These are phyloP conservation scores for Aspergillus pseudoterreus DNA, from an alignment of 2,329 filamentous ascomycete species.

Conservation along the genomic window DNA sequence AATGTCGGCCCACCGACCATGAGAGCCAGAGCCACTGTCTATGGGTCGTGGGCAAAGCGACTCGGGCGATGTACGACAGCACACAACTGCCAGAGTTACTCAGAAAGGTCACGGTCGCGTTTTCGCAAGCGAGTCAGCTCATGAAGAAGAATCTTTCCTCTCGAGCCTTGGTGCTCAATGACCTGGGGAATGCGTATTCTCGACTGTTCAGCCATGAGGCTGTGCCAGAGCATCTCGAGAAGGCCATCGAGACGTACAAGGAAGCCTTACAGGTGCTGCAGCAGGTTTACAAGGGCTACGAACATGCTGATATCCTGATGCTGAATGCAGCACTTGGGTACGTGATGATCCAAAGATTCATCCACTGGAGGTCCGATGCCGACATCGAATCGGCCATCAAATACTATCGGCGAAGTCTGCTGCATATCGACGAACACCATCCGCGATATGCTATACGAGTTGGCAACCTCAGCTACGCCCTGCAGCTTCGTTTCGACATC, in stretches of 20 bases:
- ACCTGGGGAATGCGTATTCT: slow-evolving; percentile 2
- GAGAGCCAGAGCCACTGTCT: not conserved
- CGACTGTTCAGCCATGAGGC: slow-evolving; percentile 4
- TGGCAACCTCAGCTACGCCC: not conserved
- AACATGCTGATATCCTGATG: slow-evolving; percentile 4
- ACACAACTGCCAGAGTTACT: not conserved
- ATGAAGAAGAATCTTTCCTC: not conserved
- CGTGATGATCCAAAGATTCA: slow-evolving; percentile 2
- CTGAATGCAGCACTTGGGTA: slow-evolving; percentile 1
- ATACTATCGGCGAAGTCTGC: slow-evolving; percentile 1
- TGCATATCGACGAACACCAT: not conserved
- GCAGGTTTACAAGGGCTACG: not conserved
- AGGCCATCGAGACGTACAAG: slow-evolving; percentile 3
- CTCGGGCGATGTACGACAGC: not conserved
- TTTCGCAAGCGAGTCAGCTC: not conserved
- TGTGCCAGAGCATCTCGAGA: not conserved
- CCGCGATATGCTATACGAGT: not conserved
- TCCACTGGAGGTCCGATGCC: not conserved
- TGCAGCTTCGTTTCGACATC: slow-evolving; percentile 1
- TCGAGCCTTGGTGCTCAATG: not conserved
- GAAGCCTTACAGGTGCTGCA: not conserved
- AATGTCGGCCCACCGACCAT: not conserved
- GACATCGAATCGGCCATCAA: slow-evolving; percentile 3
- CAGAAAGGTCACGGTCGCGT: not conserved
- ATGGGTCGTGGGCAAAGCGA: slow-evolving; percentile 3